phyloP scores from a whole-genome alignment of 495 filamentous ascomycete genomes.

The Bacidia rubella region DNA sequence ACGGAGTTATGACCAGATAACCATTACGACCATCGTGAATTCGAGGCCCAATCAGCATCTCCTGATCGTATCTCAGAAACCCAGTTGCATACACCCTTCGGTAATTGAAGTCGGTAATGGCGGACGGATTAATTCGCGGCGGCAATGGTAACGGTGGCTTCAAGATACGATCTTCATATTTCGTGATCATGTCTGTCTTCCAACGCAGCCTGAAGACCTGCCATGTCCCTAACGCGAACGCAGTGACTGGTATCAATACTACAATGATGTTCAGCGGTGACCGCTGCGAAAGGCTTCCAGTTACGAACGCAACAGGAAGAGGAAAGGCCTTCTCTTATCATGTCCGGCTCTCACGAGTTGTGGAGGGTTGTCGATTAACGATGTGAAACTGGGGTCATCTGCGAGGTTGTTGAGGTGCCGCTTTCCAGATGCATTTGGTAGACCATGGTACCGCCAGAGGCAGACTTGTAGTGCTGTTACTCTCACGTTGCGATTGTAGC shows the following conservation, averaged over 20 bases:
- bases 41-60: constrained; percentile 90
- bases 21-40: constrained; percentile 81
- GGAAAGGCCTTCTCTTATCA: constrained; percentile 63
- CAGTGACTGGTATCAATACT: constrained; percentile 83
- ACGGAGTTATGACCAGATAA: constrained; percentile 77
- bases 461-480: too few relatives aligned
- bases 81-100: constrained; percentile 70
- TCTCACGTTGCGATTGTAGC: neutral
- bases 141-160: constrained; percentile 79
- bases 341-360: constrained; percentile 56
- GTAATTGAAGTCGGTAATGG: constrained; percentile 83
- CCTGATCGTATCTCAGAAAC: constrained; percentile 66
- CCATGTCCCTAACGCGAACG: constrained; percentile 85
- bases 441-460: neutral
- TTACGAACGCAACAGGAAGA: constrained; percentile 43
- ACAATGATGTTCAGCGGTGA: constrained; percentile 5
- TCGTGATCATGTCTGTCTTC: constrained; percentile 86
- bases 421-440: neutral
- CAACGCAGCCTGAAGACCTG: constrained; percentile 85
- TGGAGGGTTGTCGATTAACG: constrained; percentile 75
- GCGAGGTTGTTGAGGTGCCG: constrained; percentile 29
- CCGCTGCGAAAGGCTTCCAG: neutral
- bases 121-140: constrained; percentile 61
- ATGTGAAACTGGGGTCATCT: constrained; percentile 60
- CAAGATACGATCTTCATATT: constrained; percentile 78